phyloP scores from a whole-genome alignment of 257 asterid species.

The Scutellaria baicalensis region DNA sequence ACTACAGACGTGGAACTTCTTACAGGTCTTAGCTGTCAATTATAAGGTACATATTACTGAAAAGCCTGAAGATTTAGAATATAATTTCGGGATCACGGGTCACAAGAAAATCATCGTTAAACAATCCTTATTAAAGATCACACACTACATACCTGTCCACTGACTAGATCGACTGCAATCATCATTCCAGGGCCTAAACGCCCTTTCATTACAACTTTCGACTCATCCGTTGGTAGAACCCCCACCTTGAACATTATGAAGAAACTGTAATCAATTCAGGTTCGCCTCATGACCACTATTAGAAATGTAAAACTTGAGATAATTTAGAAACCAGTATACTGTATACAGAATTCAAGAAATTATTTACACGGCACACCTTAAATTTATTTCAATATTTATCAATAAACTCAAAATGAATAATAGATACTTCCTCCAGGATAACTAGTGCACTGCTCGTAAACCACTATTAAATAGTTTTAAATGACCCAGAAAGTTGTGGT shows the following conservation, averaged over 20 bases:
- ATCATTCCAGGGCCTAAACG: slow-evolving; percentile 99
- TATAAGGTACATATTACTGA: neutral
- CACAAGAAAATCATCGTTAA: neutral
- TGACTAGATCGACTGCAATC: slow-evolving; percentile 80
- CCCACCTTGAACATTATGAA: slow-evolving; percentile 63
- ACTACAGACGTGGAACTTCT: neutral
- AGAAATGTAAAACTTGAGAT: neutral
- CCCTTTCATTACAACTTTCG: slow-evolving; percentile 91
- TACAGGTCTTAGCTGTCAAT: neutral
- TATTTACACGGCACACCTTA: neutral
- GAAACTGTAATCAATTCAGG: slow-evolving; percentile 14
- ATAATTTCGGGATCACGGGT: neutral
- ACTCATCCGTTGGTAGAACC: slow-evolving; percentile 85
- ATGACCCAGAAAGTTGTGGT: neutral
- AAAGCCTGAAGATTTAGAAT: neutral
- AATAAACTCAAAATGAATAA: neutral
- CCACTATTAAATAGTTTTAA: neutral
- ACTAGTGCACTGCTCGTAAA: neutral
- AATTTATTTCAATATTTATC: neutral
- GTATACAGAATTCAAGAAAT: slow-evolving; percentile 4
- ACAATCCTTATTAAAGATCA: slow-evolving; percentile 3
- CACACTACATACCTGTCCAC: slow-evolving; percentile 73
- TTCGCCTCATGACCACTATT: neutral
- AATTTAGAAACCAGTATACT: neutral
- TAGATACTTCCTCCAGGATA: neutral